Base-by-base conservation (phyloP, 345 rosid species). In the Eutrema heterophyllum region DNA sequence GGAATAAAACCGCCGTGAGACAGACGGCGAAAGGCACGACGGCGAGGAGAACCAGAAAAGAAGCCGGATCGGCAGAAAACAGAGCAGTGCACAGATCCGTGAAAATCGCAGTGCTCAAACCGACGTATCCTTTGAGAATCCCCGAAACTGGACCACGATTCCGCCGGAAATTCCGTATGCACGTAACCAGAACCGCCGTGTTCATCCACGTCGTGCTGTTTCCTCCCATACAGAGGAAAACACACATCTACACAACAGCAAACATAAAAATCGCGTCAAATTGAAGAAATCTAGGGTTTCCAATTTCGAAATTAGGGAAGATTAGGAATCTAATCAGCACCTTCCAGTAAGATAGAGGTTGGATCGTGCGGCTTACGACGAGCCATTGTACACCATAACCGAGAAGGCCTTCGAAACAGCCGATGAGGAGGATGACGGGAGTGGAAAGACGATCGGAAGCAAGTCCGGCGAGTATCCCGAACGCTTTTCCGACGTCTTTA, bases 341-440 rank as follows among this genome's bases (percentile, higher is more conserved):
- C 89, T 83, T 88, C 87, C 89, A 86, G 55, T 85, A 86, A 32
- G 88, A 82, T 4, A 88, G 81, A 59, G 91, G 86, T 15, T 38
- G 58, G 13, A 88, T 82, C 12, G 71, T 55, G 32, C 73, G 74
- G 83, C 88, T 83, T 2, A 85, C 88, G 9, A 88, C 88, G 14
- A 88, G 93, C 93, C 93, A 86, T 73, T 86, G 91, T 41, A 68
- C 86, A 39, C 93, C 89, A 67, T 86, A 88, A 8, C 91, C 91
- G 5, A 86, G 5, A 33, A 86, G 75, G 4, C 91, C 89, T 68
- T 83, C 85, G 16, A 85, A 11, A 5, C 81, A 62, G 2, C 91
- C 91, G 16, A 86, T 78, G 35, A 82, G 52, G 13, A 88, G 81
- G 5, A 86, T 75, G 3, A 73, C 81, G 0, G 83, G 80, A 18